Evolutionary conservation across 2,329 filamentous ascomycete genomes (phyloP), one percentile per base, ranked within the genome.

Genomic region (Nemania sp.): DNA sequence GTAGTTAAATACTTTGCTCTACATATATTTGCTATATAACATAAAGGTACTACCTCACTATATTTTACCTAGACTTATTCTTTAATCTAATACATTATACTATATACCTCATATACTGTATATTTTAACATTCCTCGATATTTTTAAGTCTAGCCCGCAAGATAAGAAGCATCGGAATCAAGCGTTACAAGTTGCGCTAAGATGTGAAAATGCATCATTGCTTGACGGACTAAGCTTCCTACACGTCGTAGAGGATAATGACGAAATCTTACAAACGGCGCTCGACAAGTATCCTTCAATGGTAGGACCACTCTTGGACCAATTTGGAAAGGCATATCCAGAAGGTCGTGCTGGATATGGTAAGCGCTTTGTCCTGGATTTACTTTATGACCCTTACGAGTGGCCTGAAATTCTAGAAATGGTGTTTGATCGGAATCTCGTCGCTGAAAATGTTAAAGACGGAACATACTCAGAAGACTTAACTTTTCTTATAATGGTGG

Each of bases 231-330:
- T 64, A n/a, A 32, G 58, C 15, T 20, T 10, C 29, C 32, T n/a
- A 8, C 45, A 32, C 10, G 53, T n/a, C 8, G 11, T n/a, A 26
- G 13, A 11, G 2, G 43, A 52, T 15, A 22, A 58, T 22, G 61
- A 52, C 1, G 2, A 32, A 1, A 2, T 51, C 18, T n/a, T 64
- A 3, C 0, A 13, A 1, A 2, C 1, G 11, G 54, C 43, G 1
- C 1, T 45, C 0, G 5, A 3, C 0, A 0, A 24, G 1, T 1
- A 43, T 22, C 29, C 32, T 43, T 64, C 35, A 32, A 52, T 64
- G 53, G 45, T 58, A 15, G 35, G 15, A 15, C 45, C 62, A 7
- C 32, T 64, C 3, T n/a, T 64, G 7, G 54, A 52, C 7, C 62
- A 24, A 26, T 64, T 52, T 38, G 32, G 45, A 45, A 43, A 58